Conservation (phyloP, 495 filamentous ascomycete species). For the Aspergillus baeticus region DNA sequence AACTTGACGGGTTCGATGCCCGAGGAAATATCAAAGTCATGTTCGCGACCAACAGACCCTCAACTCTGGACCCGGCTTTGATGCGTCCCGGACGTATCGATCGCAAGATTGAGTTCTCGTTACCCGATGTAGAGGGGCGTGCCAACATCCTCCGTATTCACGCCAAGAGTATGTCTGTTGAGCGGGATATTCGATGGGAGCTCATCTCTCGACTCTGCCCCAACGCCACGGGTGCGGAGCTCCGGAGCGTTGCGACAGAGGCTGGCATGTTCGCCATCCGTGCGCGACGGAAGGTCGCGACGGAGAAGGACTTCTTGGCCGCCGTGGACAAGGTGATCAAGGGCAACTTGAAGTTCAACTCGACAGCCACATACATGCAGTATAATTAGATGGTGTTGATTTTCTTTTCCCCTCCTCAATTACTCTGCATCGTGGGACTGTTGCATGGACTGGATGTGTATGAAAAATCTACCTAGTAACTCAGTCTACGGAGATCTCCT, state of each 20-base stretch:
- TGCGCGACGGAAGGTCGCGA: constrained; percentile 94
- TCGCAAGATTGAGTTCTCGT: constrained; percentile 96
- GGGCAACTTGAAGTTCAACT: constrained; percentile 99
- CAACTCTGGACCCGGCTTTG: constrained; percentile 90
- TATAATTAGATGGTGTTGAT: constrained; percentile 71
- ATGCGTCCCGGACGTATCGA: constrained; percentile 98
- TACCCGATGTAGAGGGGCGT: constrained; percentile 93
- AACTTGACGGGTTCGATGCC: constrained; percentile 95
- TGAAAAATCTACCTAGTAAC: constrained; percentile 23
- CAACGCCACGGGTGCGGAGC: constrained; percentile 93
- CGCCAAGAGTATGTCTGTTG: constrained; percentile 99
- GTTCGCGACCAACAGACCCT: constrained; percentile 98
- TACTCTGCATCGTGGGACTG: constrained; percentile 10
- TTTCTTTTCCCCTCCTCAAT: background rate
- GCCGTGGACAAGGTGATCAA: constrained; percentile 99
- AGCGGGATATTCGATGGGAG: constrained; percentile 98
- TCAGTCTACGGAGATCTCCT: constrained; percentile 17
- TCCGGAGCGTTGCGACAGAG: constrained; percentile 96
- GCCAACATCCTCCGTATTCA: constrained; percentile 98
- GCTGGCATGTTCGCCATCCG: constrained; percentile 99
- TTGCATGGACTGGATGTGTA: constrained; percentile 28
- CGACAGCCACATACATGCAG: constrained; percentile 97
- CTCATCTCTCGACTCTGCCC: constrained; percentile 94
- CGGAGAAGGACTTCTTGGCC: constrained; percentile 98
- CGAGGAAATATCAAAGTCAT: constrained; percentile 99